Evolutionary conservation across 345 rosid species (phyloP).

Genomic region (Moringa oleifera): DNA sequence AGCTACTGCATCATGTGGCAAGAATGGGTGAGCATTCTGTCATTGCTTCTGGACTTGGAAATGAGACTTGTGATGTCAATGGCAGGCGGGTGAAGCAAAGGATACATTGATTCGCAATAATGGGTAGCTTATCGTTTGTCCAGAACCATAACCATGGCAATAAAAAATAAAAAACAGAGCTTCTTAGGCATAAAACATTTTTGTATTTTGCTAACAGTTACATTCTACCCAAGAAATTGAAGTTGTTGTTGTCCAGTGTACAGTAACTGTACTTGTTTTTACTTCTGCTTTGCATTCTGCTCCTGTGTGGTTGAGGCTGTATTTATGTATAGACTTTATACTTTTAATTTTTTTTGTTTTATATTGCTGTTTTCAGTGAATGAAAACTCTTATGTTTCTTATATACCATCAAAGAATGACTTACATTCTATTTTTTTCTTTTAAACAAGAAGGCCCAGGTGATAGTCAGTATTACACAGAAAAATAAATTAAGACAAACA

Average conservation of each 20-base stretch:
- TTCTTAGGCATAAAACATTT: conserved; percentile 20
- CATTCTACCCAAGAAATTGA: conserved; percentile 8
- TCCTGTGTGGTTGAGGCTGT: no score
- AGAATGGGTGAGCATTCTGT: conserved; percentile 50
- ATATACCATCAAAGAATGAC: no score
- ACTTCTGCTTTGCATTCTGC: no score
- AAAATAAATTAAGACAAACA: no score
- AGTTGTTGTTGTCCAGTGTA: conserved; percentile 11
- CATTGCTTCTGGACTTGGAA: conserved; percentile 35
- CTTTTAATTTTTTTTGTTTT: no score
- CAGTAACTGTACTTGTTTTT: no score
- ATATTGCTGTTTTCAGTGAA: no score
- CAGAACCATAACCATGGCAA: not conserved
- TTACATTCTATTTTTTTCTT: no score
- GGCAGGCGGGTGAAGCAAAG: conserved; percentile 79
- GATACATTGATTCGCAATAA: conserved; percentile 36
- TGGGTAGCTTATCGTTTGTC: not conserved
- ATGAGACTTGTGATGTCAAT: conserved; percentile 36
- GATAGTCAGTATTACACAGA: no score
- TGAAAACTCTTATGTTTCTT: no score
- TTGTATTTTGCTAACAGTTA: conserved; percentile 22
- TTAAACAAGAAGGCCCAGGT: no score
- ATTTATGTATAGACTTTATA: no score
- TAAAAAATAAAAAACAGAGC: not conserved
- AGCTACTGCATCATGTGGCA: conserved; percentile 55